Percentiles rank a stretch among this genome's conserved stretches.
These are phyloP conservation scores for Pisolithus thermaeus DNA, from an alignment of 1,284 basidiomycete genomes.

Conservation along the genomic window DNA sequence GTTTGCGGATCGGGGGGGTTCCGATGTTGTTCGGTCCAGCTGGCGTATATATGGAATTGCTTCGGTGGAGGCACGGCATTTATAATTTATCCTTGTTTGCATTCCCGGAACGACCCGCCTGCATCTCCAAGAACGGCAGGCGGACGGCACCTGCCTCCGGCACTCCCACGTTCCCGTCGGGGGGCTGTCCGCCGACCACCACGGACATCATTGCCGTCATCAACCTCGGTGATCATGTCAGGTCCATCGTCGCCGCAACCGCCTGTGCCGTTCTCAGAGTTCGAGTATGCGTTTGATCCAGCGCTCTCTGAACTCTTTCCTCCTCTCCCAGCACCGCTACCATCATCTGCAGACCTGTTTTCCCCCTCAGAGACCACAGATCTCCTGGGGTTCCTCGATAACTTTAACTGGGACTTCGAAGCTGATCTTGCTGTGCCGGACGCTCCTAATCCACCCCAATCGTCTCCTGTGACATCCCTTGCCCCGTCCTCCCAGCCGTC, in stretches of 20 bases:
- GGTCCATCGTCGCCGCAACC: conserved; percentile 33
- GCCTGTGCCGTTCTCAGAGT: conserved; percentile 53
- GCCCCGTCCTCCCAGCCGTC: conserved; percentile 1
- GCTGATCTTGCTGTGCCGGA: conserved; percentile 20
- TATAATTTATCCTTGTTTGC: conserved; percentile 23
- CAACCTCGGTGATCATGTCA: conserved; percentile 22
- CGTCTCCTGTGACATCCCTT: conserved; percentile 6
- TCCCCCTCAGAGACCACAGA: conserved; percentile 65
- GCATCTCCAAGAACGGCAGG: conserved; percentile 5
- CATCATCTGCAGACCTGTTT: conserved; percentile 69
- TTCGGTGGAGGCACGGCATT: conserved; percentile 18
- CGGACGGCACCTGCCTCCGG: conserved; percentile 7
- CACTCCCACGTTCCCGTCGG: too few relatives aligned
- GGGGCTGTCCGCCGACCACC: too few relatives aligned
- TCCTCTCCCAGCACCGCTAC: conserved; percentile 47
- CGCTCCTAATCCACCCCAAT: conserved; percentile 3
- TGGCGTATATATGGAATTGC: conserved; percentile 25
- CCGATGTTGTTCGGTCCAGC: conserved; percentile 31
- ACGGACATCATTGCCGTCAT: neutral
- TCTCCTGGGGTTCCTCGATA: conserved; percentile 71
- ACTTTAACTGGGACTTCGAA: conserved; percentile 62
- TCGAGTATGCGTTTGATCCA: conserved; percentile 60
- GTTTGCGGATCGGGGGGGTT: conserved; percentile 32
- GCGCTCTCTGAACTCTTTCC: conserved; percentile 48
- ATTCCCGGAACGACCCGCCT: conserved; percentile 16